Conservation (phyloP, 495 filamentous ascomycete genomes). For the Talaromyces ruber region DNA sequence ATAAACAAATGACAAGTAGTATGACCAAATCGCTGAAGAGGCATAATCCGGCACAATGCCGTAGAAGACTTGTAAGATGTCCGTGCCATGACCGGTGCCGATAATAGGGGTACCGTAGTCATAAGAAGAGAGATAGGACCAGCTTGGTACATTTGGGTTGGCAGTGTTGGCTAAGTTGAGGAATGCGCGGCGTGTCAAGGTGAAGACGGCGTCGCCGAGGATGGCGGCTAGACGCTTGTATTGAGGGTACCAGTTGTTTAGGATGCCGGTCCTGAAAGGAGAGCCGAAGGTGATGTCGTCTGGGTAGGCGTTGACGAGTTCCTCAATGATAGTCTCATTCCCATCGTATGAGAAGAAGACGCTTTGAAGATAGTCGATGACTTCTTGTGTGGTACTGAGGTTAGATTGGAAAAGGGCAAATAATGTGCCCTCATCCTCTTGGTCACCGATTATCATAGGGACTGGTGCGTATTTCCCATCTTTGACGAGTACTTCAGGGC, state of each 20-base stretch:
- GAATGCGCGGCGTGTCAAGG: conserved; percentile 50
- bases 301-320: conserved; percentile 49
- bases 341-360: conserved; percentile 48
- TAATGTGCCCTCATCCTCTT: conserved; percentile 54
- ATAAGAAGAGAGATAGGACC: conserved; percentile 67
- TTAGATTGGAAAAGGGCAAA: conserved; percentile 58
- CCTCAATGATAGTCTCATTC: conserved; percentile 28
- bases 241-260: conserved; percentile 61
- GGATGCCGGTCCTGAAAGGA: conserved; percentile 54
- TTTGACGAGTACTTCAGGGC: conserved; percentile 43
- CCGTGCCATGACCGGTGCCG: conserved; percentile 64
- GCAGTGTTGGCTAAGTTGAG: conserved; percentile 30
- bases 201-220: conserved; percentile 61
- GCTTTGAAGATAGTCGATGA: conserved; percentile 49
- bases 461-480: conserved; percentile 47
- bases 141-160: conserved; percentile 48
- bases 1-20: conserved; percentile 59
- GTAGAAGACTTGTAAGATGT: conserved; percentile 59
- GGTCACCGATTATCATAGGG: conserved; percentile 50
- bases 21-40: conserved; percentile 47
- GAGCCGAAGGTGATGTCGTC: conserved; percentile 42
- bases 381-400: conserved; percentile 44
- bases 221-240: conserved; percentile 74
- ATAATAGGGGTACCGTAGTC: conserved; percentile 58
- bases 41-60: conserved; percentile 54